A percentile compares a stretch with the other conserved stretches of the same genome.
Evolutionary conservation across 2,329 filamentous ascomycete species (phyloP).

Genomic region (Verticillium klebahnii): DNA sequence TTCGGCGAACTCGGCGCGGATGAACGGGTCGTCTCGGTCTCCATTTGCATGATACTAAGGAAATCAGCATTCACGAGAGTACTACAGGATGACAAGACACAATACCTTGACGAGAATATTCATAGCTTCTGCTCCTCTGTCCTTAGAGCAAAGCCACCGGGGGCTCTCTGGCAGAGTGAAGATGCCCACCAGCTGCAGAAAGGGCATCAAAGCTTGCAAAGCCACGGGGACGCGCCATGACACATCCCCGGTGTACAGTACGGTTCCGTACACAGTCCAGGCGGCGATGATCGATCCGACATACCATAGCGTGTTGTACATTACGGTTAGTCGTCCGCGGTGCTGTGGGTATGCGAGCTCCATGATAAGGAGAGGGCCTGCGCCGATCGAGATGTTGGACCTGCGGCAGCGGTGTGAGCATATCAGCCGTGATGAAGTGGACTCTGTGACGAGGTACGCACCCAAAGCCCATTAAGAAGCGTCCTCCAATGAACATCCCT

Average conservation of each 20-base stretch:
- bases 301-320: slow-evolving; percentile 54
- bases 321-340: slow-evolving; percentile 43
- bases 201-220: slow-evolving; percentile 41
- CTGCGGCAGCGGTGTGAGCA: background rate
- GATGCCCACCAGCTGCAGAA: slow-evolving; percentile 46
- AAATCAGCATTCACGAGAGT: no score
- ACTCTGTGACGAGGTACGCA: no score
- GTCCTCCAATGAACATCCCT: slow-evolving; percentile 52
- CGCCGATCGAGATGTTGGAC: slow-evolving; percentile 46
- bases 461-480: no score
- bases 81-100: no score
- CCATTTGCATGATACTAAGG: slow-evolving; percentile 23
- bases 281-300: slow-evolving; percentile 40
- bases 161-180: slow-evolving; percentile 42
- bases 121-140: slow-evolving; percentile 28
- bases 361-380: slow-evolving; percentile 46
- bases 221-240: slow-evolving; percentile 47
- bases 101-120: slow-evolving; percentile 22
- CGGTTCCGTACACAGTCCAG: slow-evolving; percentile 46
- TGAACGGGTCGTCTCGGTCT: slow-evolving; percentile 37
- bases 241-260: slow-evolving; percentile 37
- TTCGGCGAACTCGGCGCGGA: slow-evolving; percentile 55
- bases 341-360: slow-evolving; percentile 48
- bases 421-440: no score
- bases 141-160: slow-evolving; percentile 33